A percentile compares a stretch with the other conserved stretches of the same genome.
Evolutionary conservation across 1,284 basidiomycete genomes (phyloP).

Genomic region (Apiotrichum akiyoshidainum): DNA sequence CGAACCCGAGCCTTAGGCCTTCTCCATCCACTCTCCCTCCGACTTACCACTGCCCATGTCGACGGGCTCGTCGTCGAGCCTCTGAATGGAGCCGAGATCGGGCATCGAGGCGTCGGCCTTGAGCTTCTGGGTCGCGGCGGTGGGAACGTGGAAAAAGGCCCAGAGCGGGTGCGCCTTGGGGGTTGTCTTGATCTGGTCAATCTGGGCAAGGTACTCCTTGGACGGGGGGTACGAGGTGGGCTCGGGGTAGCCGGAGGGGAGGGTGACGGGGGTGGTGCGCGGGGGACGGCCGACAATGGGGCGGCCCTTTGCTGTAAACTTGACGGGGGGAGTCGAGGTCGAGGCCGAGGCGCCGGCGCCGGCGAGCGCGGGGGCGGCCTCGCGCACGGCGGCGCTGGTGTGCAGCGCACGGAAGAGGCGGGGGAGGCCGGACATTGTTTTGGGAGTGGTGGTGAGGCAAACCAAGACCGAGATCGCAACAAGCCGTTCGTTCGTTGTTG

Average conservation of each 20-base stretch:
- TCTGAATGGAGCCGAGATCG: slow-evolving; percentile 33
- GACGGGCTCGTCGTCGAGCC: slow-evolving; percentile 23
- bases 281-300: slow-evolving; percentile 38
- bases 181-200: slow-evolving; percentile 21
- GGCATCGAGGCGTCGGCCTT: slow-evolving; percentile 12
- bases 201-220: slow-evolving; percentile 26
- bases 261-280: slow-evolving; percentile 29
- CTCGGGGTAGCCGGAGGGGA: slow-evolving; percentile 41
- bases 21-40: too few species aligned
- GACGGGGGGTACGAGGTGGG: slow-evolving; percentile 38
- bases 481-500: too few species aligned
- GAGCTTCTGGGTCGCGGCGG: slow-evolving; percentile 12
- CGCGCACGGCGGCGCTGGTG: slow-evolving; percentile 19
- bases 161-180: slow-evolving; percentile 44
- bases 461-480: neutral
- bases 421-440: slow-evolving; percentile 21
- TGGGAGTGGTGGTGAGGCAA: neutral
- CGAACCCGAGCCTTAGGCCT: too few species aligned
- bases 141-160: slow-evolving; percentile 48
- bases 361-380: slow-evolving; percentile 9
- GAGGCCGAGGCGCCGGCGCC: slow-evolving; percentile 8
- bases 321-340: slow-evolving; percentile 3
- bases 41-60: slow-evolving; percentile 39
- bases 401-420: slow-evolving; percentile 32
- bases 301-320: slow-evolving; percentile 40